A percentile compares a stretch with the other conserved stretches of the same genome.
Conservation (phyloP, 495 filamentous ascomycete species). For the Acidiella bohemica region DNA sequence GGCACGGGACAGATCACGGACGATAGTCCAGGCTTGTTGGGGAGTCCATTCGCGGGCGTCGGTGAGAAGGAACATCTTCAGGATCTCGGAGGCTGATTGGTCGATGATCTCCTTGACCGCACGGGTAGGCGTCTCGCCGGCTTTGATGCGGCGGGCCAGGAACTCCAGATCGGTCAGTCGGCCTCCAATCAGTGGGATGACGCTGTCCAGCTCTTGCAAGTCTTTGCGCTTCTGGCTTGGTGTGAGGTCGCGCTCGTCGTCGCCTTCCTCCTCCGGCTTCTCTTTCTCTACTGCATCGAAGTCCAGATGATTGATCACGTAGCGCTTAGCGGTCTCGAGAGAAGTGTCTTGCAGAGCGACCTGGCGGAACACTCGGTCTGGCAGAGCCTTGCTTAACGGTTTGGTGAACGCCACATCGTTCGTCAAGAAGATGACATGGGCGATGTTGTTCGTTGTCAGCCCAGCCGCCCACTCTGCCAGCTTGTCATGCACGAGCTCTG, state of each 20-base stretch:
- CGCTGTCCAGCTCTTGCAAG: constrained; percentile 58
- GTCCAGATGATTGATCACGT: constrained; percentile 71
- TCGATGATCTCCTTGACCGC: constrained; percentile 85
- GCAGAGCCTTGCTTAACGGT: constrained; percentile 70
- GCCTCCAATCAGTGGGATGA: constrained; percentile 71
- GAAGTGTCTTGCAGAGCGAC: constrained; percentile 75
- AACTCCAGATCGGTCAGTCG: constrained; percentile 89
- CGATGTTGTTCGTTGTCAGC: constrained; percentile 77
- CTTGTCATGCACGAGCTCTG: constrained; percentile 65
- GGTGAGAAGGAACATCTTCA: constrained; percentile 79
- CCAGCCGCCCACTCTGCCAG: constrained; percentile 79
- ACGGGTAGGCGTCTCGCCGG: constrained; percentile 68
- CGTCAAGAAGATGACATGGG: constrained; percentile 94
- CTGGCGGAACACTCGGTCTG: constrained; percentile 79
- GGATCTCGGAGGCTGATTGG: constrained; percentile 73
- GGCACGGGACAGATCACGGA: constrained; percentile 53
- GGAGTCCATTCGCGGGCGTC: constrained; percentile 50
- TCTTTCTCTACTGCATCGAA: constrained; percentile 29
- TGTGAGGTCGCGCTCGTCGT: constrained; percentile 25
- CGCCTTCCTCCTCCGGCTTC: constrained; percentile 7
- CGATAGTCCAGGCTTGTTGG: constrained; percentile 81
- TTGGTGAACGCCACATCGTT: constrained; percentile 84
- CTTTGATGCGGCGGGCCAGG: constrained; percentile 77
- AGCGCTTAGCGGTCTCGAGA: constrained; percentile 72
- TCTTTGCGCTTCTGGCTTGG: constrained; percentile 32